These are phyloP conservation scores for Stemphylium beticola DNA, from an alignment of 2,329 filamentous ascomycete species.

Conservation along the genomic window DNA sequence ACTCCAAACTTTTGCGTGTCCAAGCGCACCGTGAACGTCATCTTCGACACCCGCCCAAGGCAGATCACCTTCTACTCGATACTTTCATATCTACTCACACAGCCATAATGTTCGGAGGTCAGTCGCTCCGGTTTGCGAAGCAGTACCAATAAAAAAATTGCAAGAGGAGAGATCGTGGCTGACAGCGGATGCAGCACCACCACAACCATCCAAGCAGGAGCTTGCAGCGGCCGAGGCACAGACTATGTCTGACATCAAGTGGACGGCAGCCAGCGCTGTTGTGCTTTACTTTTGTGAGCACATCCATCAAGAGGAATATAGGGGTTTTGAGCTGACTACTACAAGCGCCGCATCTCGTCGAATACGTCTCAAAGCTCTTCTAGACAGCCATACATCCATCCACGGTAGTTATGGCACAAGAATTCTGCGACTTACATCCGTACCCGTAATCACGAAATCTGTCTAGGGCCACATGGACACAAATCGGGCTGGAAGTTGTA, in stretches of 20 bases:
- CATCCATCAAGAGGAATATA: not conserved
- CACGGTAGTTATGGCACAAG: not conserved
- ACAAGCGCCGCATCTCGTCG: constrained; percentile 62
- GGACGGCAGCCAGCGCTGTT: constrained; percentile 68
- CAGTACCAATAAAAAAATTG: not conserved
- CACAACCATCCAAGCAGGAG: constrained; percentile 73
- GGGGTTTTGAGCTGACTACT: not conserved
- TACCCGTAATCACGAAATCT: not conserved
- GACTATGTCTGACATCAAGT: constrained; percentile 71
- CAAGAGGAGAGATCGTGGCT: constrained; percentile 3
- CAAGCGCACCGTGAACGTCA: constrained; percentile 7
- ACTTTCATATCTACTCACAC: not conserved
- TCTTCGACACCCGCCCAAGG: constrained; percentile 2
- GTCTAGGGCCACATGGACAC: not conserved
- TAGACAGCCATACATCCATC: constrained; percentile 32
- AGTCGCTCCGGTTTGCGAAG: not conserved
- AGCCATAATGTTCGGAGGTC: constrained; percentile 62
- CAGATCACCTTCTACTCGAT: constrained; percentile 8
- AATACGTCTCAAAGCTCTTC: constrained; percentile 60
- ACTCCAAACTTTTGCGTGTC: constrained; percentile 15
- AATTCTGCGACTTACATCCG: not conserved
- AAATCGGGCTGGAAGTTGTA: constrained; percentile 1
- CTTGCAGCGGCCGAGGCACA: constrained; percentile 67
- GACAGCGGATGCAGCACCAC: constrained; percentile 61
- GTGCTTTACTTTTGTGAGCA: constrained; percentile 78